Conservation (phyloP, 2,329 filamentous ascomycete species). For the Sarocladiaceae sp. region DNA sequence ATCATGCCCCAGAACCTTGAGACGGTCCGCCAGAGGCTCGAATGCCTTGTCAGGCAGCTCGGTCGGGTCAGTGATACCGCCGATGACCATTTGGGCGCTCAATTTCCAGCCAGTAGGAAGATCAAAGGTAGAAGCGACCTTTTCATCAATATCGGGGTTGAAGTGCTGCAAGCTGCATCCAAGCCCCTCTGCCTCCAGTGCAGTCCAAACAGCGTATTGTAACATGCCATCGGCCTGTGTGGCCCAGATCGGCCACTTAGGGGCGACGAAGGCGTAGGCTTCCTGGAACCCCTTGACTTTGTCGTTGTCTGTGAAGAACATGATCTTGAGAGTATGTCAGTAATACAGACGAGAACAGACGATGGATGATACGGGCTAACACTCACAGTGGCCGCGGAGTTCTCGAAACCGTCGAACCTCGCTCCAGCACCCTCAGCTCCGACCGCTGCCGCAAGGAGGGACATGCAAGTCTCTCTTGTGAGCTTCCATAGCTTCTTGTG, state of each 20-base stretch:
- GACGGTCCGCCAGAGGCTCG: neutral
- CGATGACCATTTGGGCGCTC: slow-evolving; percentile 61
- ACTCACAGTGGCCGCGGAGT: slow-evolving; percentile 34
- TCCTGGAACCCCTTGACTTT: slow-evolving; percentile 20
- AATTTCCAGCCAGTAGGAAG: slow-evolving; percentile 56
- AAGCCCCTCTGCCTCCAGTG: slow-evolving; percentile 59
- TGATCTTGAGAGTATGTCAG: slow-evolving; percentile 16
- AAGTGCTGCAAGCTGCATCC: slow-evolving; percentile 67
- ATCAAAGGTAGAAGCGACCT: slow-evolving; percentile 48
- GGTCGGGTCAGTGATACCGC: slow-evolving; percentile 19
- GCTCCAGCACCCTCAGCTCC: slow-evolving; percentile 8
- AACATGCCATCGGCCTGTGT: slow-evolving; percentile 64
- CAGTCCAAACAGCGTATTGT: slow-evolving; percentile 61
- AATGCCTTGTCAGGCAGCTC: neutral
- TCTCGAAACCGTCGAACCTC: slow-evolving; percentile 36
- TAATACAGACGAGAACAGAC: neutral
- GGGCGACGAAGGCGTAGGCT: slow-evolving; percentile 50
- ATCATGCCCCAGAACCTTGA: neutral
- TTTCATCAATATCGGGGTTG: slow-evolving; percentile 59
- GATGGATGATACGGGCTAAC: slow-evolving; percentile 43
- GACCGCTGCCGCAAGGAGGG: slow-evolving; percentile 32
- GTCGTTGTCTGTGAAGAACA: slow-evolving; percentile 63
- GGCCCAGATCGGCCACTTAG: slow-evolving; percentile 58
- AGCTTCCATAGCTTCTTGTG: slow-evolving; percentile 65
- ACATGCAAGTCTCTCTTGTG: slow-evolving; percentile 49